These are phyloP conservation scores for Rhizopus delemar DNA, from an alignment of 371 early-diverging fungal genomes.

Conservation along the genomic window DNA sequence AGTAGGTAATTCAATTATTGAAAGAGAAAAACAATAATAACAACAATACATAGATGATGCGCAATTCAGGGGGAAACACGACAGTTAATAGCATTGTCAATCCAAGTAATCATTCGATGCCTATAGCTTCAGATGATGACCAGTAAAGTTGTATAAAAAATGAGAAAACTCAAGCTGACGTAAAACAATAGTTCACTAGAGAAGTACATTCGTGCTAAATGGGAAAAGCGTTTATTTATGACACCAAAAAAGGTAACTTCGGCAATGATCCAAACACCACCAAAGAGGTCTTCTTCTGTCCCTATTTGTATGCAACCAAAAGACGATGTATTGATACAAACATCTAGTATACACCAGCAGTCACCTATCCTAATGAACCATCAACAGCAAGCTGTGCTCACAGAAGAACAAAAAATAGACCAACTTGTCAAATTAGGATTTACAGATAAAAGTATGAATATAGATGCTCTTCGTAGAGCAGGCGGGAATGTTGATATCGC, in stretches of 20 bases:
- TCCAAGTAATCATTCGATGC: conserved; percentile 68
- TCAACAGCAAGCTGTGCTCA: conserved; percentile 11
- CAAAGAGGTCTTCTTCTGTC: conserved; percentile 50
- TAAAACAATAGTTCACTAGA: conserved; percentile 71
- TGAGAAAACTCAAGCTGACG: background rate
- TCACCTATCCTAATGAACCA: background rate
- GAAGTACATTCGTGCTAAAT: conserved; percentile 90
- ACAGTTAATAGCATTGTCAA: conserved; percentile 77
- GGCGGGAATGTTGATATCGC: conserved; percentile 65
- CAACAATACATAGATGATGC: conserved; percentile 43
- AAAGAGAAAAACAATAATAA: conserved; percentile 48
- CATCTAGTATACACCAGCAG: conserved; percentile 25
- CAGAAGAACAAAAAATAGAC: conserved; percentile 40
- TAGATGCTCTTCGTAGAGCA: conserved; percentile 58
- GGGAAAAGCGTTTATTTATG: conserved; percentile 81
- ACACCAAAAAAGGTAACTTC: conserved; percentile 22
- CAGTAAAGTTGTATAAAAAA: conserved; percentile 38
- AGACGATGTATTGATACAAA: conserved; percentile 8
- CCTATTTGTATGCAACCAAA: conserved; percentile 37
- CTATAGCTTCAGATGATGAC: conserved; percentile 66
- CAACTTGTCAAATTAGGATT: conserved; percentile 55
- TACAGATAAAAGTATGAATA: conserved; percentile 43
- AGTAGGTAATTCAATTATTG: conserved; percentile 60
- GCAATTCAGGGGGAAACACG: conserved; percentile 78
- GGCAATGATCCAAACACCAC: conserved; percentile 18